These are phyloP conservation scores for Pichia insulana DNA, from an alignment of 805 yeast genomes.

Conservation along the genomic window DNA sequence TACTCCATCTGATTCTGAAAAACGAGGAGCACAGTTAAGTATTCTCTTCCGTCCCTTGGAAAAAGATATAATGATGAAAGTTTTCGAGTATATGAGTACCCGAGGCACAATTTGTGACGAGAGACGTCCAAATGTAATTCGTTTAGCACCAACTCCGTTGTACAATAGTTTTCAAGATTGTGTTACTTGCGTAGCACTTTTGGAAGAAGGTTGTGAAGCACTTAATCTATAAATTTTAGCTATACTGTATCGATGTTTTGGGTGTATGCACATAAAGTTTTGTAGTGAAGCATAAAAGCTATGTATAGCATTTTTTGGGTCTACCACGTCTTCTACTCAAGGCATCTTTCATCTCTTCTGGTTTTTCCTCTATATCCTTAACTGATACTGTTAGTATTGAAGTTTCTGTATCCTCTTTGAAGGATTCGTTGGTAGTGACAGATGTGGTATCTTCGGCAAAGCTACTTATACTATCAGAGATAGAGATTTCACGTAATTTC, in stretches of 20 bases:
- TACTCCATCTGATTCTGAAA: conserved; percentile 52
- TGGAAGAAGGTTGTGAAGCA: conserved; percentile 34
- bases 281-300: background rate
- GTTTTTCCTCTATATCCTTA: conserved; percentile 5
- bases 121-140: conserved; percentile 80
- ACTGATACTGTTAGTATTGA: conserved; percentile 2
- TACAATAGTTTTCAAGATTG: conserved; percentile 73
- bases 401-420: background rate
- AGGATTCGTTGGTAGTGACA: background rate
- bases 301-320: conserved; percentile 8
- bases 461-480: background rate
- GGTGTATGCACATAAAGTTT: too few relatives aligned
- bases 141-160: conserved; percentile 81
- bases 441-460: background rate
- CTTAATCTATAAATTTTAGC: too few relatives aligned
- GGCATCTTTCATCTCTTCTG: conserved; percentile 9
- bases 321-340: conserved; percentile 13
- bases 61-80: conserved; percentile 49
- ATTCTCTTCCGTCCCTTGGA: conserved; percentile 50
- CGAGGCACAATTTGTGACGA: conserved; percentile 78
- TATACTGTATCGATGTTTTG: too few relatives aligned
- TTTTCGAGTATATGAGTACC: conserved; percentile 40
- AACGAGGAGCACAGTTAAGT: conserved; percentile 80
- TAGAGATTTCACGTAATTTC: background rate
- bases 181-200: conserved; percentile 32